Conservation (phyloP, 139 green algal species). For the Chlamydomonas eustigma region DNA sequence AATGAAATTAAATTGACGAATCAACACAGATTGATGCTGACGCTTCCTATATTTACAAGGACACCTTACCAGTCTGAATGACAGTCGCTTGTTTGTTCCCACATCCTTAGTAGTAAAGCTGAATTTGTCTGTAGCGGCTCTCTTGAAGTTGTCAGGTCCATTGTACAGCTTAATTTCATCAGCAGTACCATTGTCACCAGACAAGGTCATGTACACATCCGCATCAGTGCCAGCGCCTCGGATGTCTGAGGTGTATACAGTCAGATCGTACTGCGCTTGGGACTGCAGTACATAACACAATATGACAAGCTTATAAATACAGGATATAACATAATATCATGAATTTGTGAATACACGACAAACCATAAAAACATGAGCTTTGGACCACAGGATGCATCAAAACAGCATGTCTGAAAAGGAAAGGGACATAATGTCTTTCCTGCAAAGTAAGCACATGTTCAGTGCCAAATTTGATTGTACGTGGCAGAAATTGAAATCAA, state of each 20-base stretch:
- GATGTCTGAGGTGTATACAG: not conserved
- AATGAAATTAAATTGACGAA: not conserved
- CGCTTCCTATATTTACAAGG: not conserved
- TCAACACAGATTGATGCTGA: not conserved
- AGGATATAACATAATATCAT: too few relatives aligned
- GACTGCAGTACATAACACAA: too few relatives aligned
- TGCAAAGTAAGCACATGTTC: too few relatives aligned
- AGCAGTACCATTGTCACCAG: slow-evolving; percentile 14
- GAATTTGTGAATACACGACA: too few relatives aligned
- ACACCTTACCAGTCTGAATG: slow-evolving; percentile 4
- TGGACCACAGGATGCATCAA: too few relatives aligned
- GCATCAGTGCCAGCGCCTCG: slow-evolving; percentile 2
- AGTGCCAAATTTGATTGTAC: too few relatives aligned
- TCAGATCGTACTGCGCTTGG: slow-evolving; percentile 4
- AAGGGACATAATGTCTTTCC: too few relatives aligned
- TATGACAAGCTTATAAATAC: too few relatives aligned
- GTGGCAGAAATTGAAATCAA: too few relatives aligned
- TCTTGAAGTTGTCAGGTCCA: not conserved
- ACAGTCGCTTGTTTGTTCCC: not conserved
- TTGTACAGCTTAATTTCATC: slow-evolving; percentile 21
- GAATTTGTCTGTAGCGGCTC: not conserved
- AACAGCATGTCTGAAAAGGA: too few relatives aligned
- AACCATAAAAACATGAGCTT: too few relatives aligned
- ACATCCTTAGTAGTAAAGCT: slow-evolving; percentile 6
- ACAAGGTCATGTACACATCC: slow-evolving; percentile 15